These are phyloP conservation scores for Tolypocladium nubicola DNA, from an alignment of 2,329 filamentous ascomycete species.

Conservation along the genomic window DNA sequence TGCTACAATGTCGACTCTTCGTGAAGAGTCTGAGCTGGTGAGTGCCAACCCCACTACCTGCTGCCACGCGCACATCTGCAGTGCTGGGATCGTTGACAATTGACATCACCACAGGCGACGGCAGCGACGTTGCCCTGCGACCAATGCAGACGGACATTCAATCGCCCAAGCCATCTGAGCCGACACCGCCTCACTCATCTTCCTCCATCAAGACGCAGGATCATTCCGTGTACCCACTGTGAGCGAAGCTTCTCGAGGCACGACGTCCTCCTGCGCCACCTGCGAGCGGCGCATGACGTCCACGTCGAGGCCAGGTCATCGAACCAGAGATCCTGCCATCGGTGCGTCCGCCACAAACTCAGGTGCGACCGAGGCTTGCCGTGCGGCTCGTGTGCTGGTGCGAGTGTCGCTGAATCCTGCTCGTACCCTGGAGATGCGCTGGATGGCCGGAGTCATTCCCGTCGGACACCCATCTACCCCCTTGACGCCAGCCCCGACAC, in stretches of 20 bases:
- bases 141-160: constrained; percentile 12
- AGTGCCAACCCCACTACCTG: too few species aligned
- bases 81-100: not conserved
- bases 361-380: constrained; percentile 14
- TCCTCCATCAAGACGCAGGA: constrained; percentile 9
- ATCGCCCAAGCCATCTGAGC: constrained; percentile 14
- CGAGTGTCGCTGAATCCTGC: constrained; percentile 3
- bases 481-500: too few species aligned
- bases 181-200: constrained; percentile 16
- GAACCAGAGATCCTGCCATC: constrained; percentile 14
- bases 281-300: constrained; percentile 13
- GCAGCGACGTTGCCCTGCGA: constrained; percentile 8
- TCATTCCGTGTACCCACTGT: constrained; percentile 11
- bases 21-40: too few species aligned
- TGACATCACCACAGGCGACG: not conserved
- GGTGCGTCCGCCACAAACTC: constrained; percentile 15
- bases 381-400: constrained; percentile 10
- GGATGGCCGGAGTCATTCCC: not conserved
- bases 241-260: constrained; percentile 11
- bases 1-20: too few species aligned
- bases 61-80: too few species aligned
- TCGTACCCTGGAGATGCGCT: constrained; percentile 2
- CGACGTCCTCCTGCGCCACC: constrained; percentile 17
- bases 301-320: constrained; percentile 7
- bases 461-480: too few species aligned